Evolutionary conservation across 305 asterid species (phyloP), one percentile per base, ranked within the genome.

Genomic region (Rubia peregrina): DNA sequence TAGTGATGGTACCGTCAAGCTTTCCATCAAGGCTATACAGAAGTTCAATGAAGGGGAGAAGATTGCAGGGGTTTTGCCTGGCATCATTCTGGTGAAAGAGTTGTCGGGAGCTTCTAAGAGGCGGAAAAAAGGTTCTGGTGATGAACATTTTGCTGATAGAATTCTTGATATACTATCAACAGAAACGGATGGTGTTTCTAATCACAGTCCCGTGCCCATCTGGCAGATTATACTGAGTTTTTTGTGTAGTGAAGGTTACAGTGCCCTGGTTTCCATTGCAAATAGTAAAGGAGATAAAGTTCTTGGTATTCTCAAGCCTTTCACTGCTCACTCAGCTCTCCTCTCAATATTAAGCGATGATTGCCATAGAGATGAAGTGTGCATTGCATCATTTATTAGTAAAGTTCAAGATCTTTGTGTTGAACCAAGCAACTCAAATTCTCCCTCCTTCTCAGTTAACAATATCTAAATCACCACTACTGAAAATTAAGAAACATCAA

Each of bases 221-320:
- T 94, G 99, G 98, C 90, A 88, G 85, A 85, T 91, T 73, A 75
- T 94, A 77, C 79, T 91, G 83, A 87, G 88, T 77, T 94, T 88
- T 84, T 87, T 94, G 49, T 79, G 85, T 68, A 67, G 41, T 65
- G 88, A 85, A 67, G 85, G 96, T 55, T 94, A 67, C 75, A 85
- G 87, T 76, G 96, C 90, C 67, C 65, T 77, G 62, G 87, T 94
- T 71, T 83, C 89, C 41, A 80, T 94, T 72, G 79, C 86, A 19
- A 78, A 78, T 84, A 77, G 74, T 46, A 81, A 71, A 24, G 95
- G 86, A 63, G 80, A 82, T 69, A 73, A 75, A 75, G 75, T 80
- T 70, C 76, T 44, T 55, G 89, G 91, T 49, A 76, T 79, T 68
- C 85, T 94, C 65, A 88, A 81, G 83, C 97, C 99, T 78, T 85